A percentile compares a stretch with the other conserved stretches of the same genome.
phyloP scores from a whole-genome alignment of 1,139 yeast species.

The Sugiyamaella novakii region DNA sequence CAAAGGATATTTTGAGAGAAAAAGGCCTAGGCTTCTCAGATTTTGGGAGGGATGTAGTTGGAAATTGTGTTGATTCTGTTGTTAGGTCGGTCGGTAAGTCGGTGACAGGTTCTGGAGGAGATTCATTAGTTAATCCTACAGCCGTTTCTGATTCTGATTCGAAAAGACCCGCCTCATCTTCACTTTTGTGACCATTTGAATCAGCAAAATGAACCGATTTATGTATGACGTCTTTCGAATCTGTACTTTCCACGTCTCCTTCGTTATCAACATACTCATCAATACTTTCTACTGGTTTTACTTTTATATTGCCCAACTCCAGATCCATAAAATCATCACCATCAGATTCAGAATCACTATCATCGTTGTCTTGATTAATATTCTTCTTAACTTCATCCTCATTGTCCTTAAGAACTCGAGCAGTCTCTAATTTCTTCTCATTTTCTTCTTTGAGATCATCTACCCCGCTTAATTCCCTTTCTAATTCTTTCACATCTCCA shows the following conservation, averaged over 20 bases:
- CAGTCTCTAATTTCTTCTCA: background rate
- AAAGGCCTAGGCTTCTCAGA: conserved; percentile 21
- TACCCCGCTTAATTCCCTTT: conserved; percentile 9
- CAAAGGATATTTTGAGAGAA: conserved; percentile 30
- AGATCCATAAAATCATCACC: conserved; percentile 4
- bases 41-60: background rate
- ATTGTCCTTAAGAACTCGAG: background rate
- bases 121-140: background rate
- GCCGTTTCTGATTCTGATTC: background rate
- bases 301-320: conserved; percentile 1
- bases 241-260: background rate
- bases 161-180: background rate
- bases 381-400: background rate
- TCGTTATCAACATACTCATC: background rate
- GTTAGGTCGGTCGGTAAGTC: background rate
- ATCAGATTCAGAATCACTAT: conserved; percentile 7
- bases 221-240: background rate
- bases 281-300: background rate
- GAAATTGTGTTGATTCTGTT: background rate
- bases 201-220: conserved; percentile 3
- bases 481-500: conserved; percentile 20
- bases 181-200: background rate
- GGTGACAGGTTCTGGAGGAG: background rate
- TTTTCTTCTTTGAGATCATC: background rate
- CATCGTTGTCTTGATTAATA: background rate